A percentile compares a stretch with the other conserved stretches of the same genome.
Conservation (phyloP, 495 filamentous ascomycete genomes). For the Cercophora samala region DNA sequence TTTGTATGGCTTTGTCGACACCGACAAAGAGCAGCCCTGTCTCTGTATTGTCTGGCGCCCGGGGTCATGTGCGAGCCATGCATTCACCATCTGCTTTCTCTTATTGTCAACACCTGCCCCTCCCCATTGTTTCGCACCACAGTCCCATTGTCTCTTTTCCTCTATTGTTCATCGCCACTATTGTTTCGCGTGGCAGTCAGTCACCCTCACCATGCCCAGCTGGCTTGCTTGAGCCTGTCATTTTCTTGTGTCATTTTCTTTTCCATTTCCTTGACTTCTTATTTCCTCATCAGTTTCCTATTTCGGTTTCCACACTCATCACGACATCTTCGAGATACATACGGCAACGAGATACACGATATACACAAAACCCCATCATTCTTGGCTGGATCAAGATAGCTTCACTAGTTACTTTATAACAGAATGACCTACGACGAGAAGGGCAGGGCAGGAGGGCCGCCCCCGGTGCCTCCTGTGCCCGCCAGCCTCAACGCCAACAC, state of each 20-base stretch:
- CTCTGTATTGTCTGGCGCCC: conserved; percentile 10
- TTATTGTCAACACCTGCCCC: not conserved
- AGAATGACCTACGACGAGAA: conserved; percentile 31
- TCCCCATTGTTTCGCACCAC: conserved; percentile 24
- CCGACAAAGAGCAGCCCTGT: not conserved
- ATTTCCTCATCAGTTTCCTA: conserved; percentile 18
- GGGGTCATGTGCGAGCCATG: conserved; percentile 14
- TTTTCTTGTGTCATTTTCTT: conserved; percentile 16
- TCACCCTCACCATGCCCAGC: not conserved
- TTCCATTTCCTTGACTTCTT: conserved; percentile 15
- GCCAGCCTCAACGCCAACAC: conserved; percentile 28
- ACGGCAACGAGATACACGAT: conserved; percentile 6
- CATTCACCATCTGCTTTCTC: conserved; percentile 3
- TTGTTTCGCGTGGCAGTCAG: conserved; percentile 21
- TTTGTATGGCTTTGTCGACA: conserved; percentile 5
- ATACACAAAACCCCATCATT: conserved; percentile 5
- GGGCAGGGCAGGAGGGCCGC: conserved; percentile 16
- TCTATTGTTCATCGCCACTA: conserved; percentile 15
- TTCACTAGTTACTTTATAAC: not conserved
- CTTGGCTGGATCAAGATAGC: conserved; percentile 15
- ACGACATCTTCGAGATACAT: conserved; percentile 9
- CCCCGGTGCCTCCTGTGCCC: conserved; percentile 24
- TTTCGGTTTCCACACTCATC: conserved; percentile 14
- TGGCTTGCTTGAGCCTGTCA: conserved; percentile 13
- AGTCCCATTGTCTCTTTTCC: not conserved